phyloP scores from a whole-genome alignment of 768 basidiomycete species.

The Tulasnella sp. region DNA sequence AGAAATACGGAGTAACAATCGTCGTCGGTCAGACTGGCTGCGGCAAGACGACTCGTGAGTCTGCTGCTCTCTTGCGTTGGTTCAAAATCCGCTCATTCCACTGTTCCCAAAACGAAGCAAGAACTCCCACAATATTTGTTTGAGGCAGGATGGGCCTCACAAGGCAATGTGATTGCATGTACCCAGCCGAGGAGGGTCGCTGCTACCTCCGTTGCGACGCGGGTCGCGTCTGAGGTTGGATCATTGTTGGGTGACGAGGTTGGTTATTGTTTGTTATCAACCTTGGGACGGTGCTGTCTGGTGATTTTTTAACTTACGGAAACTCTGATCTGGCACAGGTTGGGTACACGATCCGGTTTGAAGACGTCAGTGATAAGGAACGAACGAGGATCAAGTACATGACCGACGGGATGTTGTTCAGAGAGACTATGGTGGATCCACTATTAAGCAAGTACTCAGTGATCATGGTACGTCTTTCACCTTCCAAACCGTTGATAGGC shows the following conservation, averaged over 20 bases:
- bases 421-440: slow-evolving; percentile 87
- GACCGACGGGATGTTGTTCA: slow-evolving; percentile 97
- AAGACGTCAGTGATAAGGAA: slow-evolving; percentile 78
- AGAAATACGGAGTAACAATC: slow-evolving; percentile 73
- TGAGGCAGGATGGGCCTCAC: slow-evolving; percentile 84
- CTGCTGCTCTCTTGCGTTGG: neutral
- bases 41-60: slow-evolving; percentile 93
- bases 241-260: slow-evolving; percentile 83
- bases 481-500: neutral
- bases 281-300: no score
- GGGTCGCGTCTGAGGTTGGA: slow-evolving; percentile 91
- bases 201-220: slow-evolving; percentile 83
- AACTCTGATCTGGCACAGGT: slow-evolving; percentile 42
- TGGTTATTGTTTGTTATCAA: slow-evolving; percentile 18
- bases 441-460: slow-evolving; percentile 86
- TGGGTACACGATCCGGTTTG: slow-evolving; percentile 95
- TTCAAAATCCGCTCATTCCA: neutral
- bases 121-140: slow-evolving; percentile 92
- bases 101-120: slow-evolving; percentile 26
- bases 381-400: slow-evolving; percentile 86
- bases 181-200: slow-evolving; percentile 91
- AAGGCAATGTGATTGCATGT: slow-evolving; percentile 79
- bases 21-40: slow-evolving; percentile 94
- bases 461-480: slow-evolving; percentile 59
- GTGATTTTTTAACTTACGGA: neutral